These are phyloP conservation scores for Mortierella hygrophila DNA, from an alignment of 192 early-diverging fungal species.

Conservation along the genomic window DNA sequence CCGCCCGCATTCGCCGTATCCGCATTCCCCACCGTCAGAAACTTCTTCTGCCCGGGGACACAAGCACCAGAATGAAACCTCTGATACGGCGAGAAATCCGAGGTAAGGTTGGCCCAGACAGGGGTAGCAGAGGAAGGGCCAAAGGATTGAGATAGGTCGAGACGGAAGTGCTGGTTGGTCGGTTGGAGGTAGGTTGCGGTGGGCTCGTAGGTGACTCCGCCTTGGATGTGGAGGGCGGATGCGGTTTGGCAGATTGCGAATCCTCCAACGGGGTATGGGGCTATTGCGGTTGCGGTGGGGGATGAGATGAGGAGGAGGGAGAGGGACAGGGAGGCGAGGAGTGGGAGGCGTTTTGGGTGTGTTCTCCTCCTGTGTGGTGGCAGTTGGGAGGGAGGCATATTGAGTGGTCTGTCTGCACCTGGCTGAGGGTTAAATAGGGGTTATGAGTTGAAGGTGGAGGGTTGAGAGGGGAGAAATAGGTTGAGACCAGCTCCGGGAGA, in stretches of 20 bases:
- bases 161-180: constrained; percentile 51
- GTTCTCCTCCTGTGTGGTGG: background rate
- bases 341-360: background rate
- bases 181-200: constrained; percentile 24
- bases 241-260: constrained; percentile 45
- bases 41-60: constrained; percentile 19
- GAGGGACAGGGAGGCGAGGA: background rate
- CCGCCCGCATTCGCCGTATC: constrained; percentile 18
- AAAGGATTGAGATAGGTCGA: constrained; percentile 43
- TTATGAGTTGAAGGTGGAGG: background rate
- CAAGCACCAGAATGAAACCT: constrained; percentile 46
- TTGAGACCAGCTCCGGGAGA: background rate
- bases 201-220: constrained; percentile 32
- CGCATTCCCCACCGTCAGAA: constrained; percentile 41
- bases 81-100: constrained; percentile 41
- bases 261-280: constrained; percentile 41
- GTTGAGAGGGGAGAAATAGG: background rate
- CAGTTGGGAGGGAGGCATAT: background rate
- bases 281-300: background rate
- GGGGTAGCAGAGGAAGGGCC: constrained; percentile 6
- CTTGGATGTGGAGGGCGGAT: constrained; percentile 39
- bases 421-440: background rate
- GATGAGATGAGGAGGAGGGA: background rate
- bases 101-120: constrained; percentile 42
- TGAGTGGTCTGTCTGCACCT: background rate